Percentiles rank a stretch among this genome's conserved stretches.
These are phyloP conservation scores for Leccinum uliginosum DNA, from an alignment of 768 basidiomycete species.

Conservation along the genomic window DNA sequence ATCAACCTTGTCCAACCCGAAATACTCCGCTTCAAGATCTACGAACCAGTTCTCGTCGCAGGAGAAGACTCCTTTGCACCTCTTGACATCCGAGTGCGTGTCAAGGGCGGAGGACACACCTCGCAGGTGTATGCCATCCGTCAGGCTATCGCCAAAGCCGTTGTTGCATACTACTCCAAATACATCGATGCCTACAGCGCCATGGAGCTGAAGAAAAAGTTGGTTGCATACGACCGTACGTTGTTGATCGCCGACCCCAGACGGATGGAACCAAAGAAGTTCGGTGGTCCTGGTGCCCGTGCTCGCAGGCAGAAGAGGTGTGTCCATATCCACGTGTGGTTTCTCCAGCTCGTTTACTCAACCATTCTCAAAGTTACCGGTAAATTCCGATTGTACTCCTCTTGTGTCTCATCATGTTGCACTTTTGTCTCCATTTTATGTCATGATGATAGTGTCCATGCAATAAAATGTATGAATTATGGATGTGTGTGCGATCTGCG, in stretches of 20 bases:
- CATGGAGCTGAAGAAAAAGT: constrained; percentile 96
- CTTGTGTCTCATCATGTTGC: constrained; percentile 42
- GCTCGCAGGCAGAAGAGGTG: constrained; percentile 97
- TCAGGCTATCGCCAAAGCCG: constrained; percentile 96
- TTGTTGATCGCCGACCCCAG: constrained; percentile 91
- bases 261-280: constrained; percentile 99
- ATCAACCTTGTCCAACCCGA: constrained; percentile 94
- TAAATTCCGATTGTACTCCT: constrained; percentile 31
- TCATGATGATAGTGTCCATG: constrained; percentile 34
- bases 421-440: constrained; percentile 35
- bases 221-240: constrained; percentile 92
- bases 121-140: constrained; percentile 99
- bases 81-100: constrained; percentile 95
- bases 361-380: constrained; percentile 60
- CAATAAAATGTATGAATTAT: constrained; percentile 28
- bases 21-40: constrained; percentile 96
- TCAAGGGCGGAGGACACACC: constrained; percentile 99
- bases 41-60: constrained; percentile 93
- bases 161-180: constrained; percentile 98
- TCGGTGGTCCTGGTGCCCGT: constrained; percentile 97
- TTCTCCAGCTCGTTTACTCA: constrained; percentile 10
- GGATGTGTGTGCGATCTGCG: neutral
- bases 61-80: constrained; percentile 83
- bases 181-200: constrained; percentile 97
- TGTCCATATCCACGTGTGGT: neutral